Evolutionary conservation across 257 asterid genomes (phyloP), one percentile per base, ranked within the genome.

Genomic region (Jasminum sambac): DNA sequence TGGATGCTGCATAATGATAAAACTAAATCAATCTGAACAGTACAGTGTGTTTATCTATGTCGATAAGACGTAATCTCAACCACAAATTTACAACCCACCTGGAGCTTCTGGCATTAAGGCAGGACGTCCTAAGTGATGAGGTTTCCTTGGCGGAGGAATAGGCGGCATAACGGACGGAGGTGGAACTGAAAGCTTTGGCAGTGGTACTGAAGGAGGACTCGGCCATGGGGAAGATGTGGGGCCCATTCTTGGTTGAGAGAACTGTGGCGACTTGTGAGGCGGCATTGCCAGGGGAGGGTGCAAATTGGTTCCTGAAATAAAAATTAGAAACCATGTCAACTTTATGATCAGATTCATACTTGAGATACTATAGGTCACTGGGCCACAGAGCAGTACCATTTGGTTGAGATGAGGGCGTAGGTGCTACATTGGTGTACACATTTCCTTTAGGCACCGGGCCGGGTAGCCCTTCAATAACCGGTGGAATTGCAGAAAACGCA

Each of bases 111-210:
- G 87, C 52, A 72, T 66, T 50, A 72, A 9, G 9, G 82, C 80
- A 79, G 89, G 85, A 75, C 55, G 78, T 58, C 68, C 78, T 10
- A 61, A 34, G 36, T 44, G 70, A 50, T 19, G 77, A 50, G 83
- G 76, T 13, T 63, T 66, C 43, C 63, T 63, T 39, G 79, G 62
- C 36, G 86, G 78, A 62, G 80, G 77, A 68, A 71, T 59, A 10
- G 90, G 94, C 10, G 95, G 86, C 69, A 75, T 43, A 63, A 73
- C 80, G 13, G 82, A 84, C 10, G 85, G 79, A 6, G 85, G 82
- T 3, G 95, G 83, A 74, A 64, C 77, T 58, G 78, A 72, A 70
- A 41, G 60, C 70, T 76, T 66, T 10, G 85, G 78, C 60, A 91
- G 83, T 61, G 83, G 72, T 40, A 25, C 12, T 68, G 85, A 63